phyloP scores from a whole-genome alignment of 805 yeast genomes.

The Martiniozyma abietophila region DNA sequence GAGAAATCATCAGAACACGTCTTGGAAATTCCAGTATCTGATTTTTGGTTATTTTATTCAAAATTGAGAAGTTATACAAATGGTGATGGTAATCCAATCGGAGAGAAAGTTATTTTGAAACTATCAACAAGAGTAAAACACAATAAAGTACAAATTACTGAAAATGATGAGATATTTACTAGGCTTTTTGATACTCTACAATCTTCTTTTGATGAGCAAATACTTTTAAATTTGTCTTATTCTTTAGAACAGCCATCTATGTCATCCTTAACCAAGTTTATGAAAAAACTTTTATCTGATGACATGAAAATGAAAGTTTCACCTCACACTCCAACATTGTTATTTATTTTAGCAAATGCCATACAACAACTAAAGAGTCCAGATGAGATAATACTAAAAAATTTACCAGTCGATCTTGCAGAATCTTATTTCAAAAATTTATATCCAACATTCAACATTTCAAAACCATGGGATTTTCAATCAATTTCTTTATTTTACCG shows the following conservation, averaged over 20 bases:
- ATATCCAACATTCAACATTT: conserved; percentile 5
- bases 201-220: conserved; percentile 5
- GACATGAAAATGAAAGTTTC: neutral
- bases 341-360: conserved; percentile 10
- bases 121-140: conserved; percentile 1
- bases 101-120: neutral
- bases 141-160: neutral
- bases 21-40: neutral
- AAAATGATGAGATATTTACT: neutral
- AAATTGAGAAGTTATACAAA: neutral
- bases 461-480: conserved; percentile 12
- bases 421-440: conserved; percentile 6
- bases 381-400: too few relatives aligned
- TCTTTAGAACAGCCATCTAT: conserved; percentile 4
- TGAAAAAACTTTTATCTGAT: neutral
- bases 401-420: conserved; percentile 1
- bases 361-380: too few relatives aligned
- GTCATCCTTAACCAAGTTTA: neutral
- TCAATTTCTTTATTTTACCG: conserved; percentile 10
- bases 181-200: neutral
- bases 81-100: neutral
- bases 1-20: neutral
- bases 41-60: neutral
- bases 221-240: conserved; percentile 9
- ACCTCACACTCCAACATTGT: conserved; percentile 1